Percentiles rank a stretch among this genome's conserved stretches.
Conservation (phyloP, 345 rosid species). For the Gossypium raimondii region DNA sequence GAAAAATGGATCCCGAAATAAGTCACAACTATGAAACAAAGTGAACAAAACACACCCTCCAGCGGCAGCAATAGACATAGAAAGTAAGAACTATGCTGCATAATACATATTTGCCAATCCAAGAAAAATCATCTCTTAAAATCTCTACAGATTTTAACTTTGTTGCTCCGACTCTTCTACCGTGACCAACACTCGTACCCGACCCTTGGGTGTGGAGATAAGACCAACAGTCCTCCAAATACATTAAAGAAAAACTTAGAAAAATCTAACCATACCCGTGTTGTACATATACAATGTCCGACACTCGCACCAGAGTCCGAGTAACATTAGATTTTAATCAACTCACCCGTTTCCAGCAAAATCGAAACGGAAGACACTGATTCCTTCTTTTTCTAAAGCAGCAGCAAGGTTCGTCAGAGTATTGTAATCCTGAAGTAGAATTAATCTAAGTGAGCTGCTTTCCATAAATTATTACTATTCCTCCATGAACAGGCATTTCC, state of each 20-base stretch:
- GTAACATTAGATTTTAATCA: background rate
- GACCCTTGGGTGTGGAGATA: background rate
- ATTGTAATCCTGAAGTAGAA: conserved; percentile 36
- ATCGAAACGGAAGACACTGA: conserved; percentile 71
- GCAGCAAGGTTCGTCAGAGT: conserved; percentile 57
- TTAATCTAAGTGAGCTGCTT: background rate
- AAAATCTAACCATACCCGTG: too few relatives aligned
- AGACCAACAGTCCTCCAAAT: too few relatives aligned
- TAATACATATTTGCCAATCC: background rate
- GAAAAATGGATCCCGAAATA: conserved; percentile 7
- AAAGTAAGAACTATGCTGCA: background rate
- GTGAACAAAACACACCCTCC: background rate
- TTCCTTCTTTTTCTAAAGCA: conserved; percentile 67
- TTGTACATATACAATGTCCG: background rate
- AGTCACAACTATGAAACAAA: background rate
- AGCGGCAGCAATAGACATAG: background rate
- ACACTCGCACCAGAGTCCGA: background rate
- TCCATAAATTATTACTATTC: background rate
- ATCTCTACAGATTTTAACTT: background rate
- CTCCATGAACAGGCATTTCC: background rate
- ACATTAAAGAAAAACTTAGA: too few relatives aligned
- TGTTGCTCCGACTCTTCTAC: too few relatives aligned
- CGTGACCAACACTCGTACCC: too few relatives aligned
- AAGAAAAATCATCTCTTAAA: background rate
- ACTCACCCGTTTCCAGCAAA: conserved; percentile 76